A percentile compares a stretch with the other conserved stretches of the same genome.
phyloP scores from a whole-genome alignment of 2,329 filamentous ascomycete species.

The Albophoma yamanashiensis region DNA sequence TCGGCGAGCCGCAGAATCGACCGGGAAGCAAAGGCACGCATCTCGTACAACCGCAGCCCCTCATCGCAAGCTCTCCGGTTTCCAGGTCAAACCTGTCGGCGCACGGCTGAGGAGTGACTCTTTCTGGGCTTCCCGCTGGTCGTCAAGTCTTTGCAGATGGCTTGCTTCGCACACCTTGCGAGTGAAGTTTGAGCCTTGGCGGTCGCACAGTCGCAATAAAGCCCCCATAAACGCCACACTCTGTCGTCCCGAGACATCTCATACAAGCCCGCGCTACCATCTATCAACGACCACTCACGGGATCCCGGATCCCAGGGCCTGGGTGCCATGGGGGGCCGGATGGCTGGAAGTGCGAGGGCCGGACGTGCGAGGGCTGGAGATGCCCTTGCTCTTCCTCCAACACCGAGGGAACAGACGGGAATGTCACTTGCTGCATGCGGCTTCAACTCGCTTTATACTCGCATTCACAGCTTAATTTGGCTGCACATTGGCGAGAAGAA shows the following conservation, averaged over 20 bases:
- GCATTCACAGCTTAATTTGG: not conserved
- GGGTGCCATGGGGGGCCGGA: not conserved
- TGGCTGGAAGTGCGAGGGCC: not conserved
- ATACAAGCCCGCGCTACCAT: not conserved
- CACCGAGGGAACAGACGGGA: not conserved
- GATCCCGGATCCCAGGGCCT: not conserved
- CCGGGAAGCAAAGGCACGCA: not conserved
- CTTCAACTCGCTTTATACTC: not conserved
- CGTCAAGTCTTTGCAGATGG: not conserved
- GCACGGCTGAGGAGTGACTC: too few species aligned
- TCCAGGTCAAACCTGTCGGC: not conserved
- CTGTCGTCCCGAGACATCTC: not conserved
- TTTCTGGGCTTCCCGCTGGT: too few species aligned
- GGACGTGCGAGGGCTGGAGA: not conserved
- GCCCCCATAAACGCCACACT: not conserved
- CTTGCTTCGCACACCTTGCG: not conserved
- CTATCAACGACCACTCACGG: too few species aligned
- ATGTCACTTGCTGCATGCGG: not conserved
- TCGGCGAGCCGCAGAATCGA: not conserved
- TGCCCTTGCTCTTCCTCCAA: not conserved
- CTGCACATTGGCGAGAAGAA: not conserved
- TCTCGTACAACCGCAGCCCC: not conserved
- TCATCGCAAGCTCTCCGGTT: not conserved
- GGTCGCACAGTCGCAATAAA: not conserved
- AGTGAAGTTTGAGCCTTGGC: not conserved